Conservation (phyloP, 139 green algal species). For the Chlorella sp. region DNA sequence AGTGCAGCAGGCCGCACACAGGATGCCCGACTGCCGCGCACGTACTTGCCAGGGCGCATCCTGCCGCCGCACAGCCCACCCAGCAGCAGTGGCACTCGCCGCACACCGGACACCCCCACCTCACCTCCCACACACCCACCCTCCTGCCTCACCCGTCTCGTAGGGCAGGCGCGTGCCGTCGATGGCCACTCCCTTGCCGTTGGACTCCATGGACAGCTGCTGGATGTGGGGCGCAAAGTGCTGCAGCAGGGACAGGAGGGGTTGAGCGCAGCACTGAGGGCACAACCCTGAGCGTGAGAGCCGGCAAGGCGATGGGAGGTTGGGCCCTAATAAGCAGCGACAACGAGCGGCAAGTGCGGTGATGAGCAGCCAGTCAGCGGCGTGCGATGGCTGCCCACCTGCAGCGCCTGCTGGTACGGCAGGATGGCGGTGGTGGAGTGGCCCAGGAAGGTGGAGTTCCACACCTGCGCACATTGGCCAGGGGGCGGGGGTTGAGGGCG, state of each 20-base stretch:
- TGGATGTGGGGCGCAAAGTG: slow-evolving; percentile 99
- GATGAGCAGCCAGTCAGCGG: no score
- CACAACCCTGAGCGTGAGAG: no score
- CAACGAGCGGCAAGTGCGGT: no score
- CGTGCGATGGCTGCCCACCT: no score
- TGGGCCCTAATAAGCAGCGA: no score
- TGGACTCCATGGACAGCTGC: slow-evolving; percentile 98
- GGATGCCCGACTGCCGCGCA: no score
- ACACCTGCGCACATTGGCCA: slow-evolving; percentile 63
- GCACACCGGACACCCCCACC: not conserved
- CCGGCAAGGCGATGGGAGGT: no score
- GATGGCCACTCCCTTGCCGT: slow-evolving; percentile 98
- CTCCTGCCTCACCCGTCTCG: slow-evolving; percentile 47
- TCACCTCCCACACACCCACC: not conserved
- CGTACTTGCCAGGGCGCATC: not conserved
- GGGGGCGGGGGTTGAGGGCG: not conserved
- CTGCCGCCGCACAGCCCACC: not conserved
- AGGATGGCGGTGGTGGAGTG: slow-evolving; percentile 94
- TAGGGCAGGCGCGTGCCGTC: slow-evolving; percentile 88
- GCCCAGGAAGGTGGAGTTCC: slow-evolving; percentile 97
- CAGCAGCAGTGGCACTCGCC: not conserved
- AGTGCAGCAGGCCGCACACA: no score
- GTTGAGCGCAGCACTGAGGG: no score
- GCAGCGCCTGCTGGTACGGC: slow-evolving; percentile 97
- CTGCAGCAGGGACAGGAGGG: slow-evolving; percentile 7